A percentile compares a stretch with the other conserved stretches of the same genome.
These are phyloP conservation scores for Calycina herbarum DNA, from an alignment of 2,329 filamentous ascomycete species.

Conservation along the genomic window DNA sequence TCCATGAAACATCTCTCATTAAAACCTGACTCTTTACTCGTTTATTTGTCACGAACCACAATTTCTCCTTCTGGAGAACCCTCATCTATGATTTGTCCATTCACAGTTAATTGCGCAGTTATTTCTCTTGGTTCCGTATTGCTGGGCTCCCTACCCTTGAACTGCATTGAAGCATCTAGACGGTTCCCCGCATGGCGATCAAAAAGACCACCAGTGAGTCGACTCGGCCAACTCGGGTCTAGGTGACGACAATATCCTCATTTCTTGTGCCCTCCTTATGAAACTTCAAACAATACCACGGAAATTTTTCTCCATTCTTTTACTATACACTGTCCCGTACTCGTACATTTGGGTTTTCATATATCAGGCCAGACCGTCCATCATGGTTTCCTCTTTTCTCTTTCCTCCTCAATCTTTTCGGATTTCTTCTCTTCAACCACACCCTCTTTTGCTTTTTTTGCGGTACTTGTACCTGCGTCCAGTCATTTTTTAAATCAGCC, in stretches of 20 bases:
- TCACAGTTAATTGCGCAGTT: too few species aligned
- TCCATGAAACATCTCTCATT: slow-evolving; percentile 3
- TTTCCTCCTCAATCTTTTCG: slow-evolving; percentile 5
- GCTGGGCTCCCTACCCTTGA: neutral
- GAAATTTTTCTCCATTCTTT: neutral
- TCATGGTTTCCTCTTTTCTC: neutral
- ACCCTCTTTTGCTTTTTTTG: neutral
- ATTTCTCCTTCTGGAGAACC: neutral
- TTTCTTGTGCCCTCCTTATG: neutral
- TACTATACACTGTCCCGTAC: neutral
- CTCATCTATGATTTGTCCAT: too few species aligned
- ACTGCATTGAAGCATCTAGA: neutral
- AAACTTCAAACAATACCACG: neutral
- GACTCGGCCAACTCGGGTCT: neutral
- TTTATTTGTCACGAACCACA: slow-evolving; percentile 2
- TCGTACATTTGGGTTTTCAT: neutral
- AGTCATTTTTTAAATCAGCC: slow-evolving; percentile 19
- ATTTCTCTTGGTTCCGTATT: neutral
- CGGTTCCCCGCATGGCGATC: neutral
- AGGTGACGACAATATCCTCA: neutral
- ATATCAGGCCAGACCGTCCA: neutral
- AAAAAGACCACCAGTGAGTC: slow-evolving; percentile 1
- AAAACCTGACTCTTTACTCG: neutral
- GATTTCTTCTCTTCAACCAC: slow-evolving; percentile 3
- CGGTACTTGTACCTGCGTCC: slow-evolving; percentile 15